A percentile compares a stretch with the other conserved stretches of the same genome.
Evolutionary conservation across 495 filamentous ascomycete genomes (phyloP).

Genomic region (Physcia stellaris): DNA sequence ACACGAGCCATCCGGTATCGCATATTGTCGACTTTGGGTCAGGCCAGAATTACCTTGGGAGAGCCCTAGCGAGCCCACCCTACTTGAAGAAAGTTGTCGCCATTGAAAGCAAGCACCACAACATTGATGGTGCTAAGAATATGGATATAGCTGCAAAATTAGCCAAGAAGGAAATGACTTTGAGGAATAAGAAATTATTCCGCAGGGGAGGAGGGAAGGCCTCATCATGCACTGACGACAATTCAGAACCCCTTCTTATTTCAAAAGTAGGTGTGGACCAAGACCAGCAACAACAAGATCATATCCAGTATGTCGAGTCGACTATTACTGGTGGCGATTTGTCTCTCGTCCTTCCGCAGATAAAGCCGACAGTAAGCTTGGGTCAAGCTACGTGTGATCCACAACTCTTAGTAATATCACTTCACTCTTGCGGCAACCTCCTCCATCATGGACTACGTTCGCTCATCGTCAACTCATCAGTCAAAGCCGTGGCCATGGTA

Average conservation of each 20-base stretch:
- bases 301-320: constrained; percentile 47
- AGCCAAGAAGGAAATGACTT: constrained; percentile 48
- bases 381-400: not conserved
- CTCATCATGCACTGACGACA: not conserved
- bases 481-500: constrained; percentile 81
- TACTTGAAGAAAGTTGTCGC: constrained; percentile 81
- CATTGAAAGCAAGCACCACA: constrained; percentile 74
- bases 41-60: constrained; percentile 89
- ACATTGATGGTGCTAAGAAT: constrained; percentile 68
- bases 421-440: constrained; percentile 94
- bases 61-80: constrained; percentile 69
- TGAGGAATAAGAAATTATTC: constrained; percentile 64
- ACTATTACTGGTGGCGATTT: constrained; percentile 47
- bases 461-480: constrained; percentile 64
- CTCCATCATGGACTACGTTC: constrained; percentile 89
- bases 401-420: constrained; percentile 73
- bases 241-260: not conserved
- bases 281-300: constrained; percentile 4
- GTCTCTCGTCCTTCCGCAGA: constrained; percentile 34
- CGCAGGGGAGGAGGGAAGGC: constrained; percentile 24
- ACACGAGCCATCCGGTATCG: constrained; percentile 44
- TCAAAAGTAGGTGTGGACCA: not conserved
- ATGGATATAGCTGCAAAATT: constrained; percentile 69
- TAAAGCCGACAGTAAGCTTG: constrained; percentile 4
- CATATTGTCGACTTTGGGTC: constrained; percentile 94